These are phyloP conservation scores for Sisymbrium altissimum DNA, from an alignment of 345 rosid genomes.

Conservation along the genomic window DNA sequence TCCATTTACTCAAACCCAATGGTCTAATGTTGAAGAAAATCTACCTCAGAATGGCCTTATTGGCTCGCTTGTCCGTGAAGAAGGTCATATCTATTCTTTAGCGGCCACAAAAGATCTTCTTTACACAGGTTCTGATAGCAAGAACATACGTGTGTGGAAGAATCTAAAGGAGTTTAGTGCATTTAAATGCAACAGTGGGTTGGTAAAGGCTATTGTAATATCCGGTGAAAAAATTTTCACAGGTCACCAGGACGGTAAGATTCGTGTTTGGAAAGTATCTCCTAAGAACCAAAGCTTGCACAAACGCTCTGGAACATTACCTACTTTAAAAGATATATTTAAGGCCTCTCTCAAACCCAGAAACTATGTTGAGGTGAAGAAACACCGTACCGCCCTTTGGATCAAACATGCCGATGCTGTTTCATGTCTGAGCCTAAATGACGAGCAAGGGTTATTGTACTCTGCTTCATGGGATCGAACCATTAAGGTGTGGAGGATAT, in stretches of 20 bases:
- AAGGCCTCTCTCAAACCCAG: conserved; percentile 84
- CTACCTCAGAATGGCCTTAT: conserved; percentile 60
- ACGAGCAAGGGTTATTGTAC: conserved; percentile 62
- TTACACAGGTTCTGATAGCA: conserved; percentile 94
- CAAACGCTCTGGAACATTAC: conserved; percentile 75
- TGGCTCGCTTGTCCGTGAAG: conserved; percentile 88
- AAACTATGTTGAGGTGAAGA: conserved; percentile 72
- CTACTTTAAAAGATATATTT: conserved; percentile 79
- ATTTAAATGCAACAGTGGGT: conserved; percentile 87
- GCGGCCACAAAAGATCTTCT: conserved; percentile 82
- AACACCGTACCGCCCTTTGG: conserved; percentile 72
- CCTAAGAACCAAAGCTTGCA: conserved; percentile 64
- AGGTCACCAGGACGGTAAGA: conserved; percentile 94
- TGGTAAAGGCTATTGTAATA: conserved; percentile 85
- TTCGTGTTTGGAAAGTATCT: conserved; percentile 81
- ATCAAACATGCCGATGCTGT: conserved; percentile 90
- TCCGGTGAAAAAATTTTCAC: conserved; percentile 81
- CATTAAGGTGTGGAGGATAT: conserved; percentile 83
- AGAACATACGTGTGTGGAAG: conserved; percentile 97
- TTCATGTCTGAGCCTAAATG: conserved; percentile 72
- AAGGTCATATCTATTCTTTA: conserved; percentile 90
- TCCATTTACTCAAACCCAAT: conserved; percentile 44
- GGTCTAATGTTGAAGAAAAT: conserved; percentile 47
- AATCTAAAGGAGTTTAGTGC: conserved; percentile 80
- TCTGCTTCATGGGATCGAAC: conserved; percentile 96